phyloP scores from a whole-genome alignment of 1,284 basidiomycete genomes.

The Mycena sp. region DNA sequence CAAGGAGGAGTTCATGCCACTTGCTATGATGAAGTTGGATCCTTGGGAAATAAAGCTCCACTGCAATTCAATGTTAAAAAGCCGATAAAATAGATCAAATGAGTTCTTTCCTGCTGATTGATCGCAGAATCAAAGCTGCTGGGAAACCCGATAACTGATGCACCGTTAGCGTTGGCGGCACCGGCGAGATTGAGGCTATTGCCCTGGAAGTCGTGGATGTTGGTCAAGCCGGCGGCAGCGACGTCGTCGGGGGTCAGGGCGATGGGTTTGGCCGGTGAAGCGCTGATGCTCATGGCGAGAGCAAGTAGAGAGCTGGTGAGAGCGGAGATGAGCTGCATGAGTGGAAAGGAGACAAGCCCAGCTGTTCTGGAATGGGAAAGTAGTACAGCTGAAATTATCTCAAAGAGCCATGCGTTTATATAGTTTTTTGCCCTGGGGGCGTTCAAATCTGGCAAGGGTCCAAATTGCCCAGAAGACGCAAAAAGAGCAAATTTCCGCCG shows the following conservation, averaged over 20 bases:
- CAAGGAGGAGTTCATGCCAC: not conserved
- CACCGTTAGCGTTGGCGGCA: not conserved
- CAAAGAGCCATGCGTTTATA: not conserved
- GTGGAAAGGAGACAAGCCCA: no score
- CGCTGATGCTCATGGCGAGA: not conserved
- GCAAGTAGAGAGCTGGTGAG: not conserved
- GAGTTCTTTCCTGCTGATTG: slow-evolving; percentile 4
- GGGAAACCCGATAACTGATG: not conserved
- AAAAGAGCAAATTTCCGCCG: no score
- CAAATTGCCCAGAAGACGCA: no score
- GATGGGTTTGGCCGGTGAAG: not conserved
- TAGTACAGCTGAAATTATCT: not conserved
- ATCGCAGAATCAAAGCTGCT: not conserved
- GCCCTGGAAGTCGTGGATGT: slow-evolving; percentile 4
- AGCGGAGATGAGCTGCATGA: slow-evolving; percentile 8
- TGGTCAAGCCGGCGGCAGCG: slow-evolving; percentile 1
- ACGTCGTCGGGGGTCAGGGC: not conserved
- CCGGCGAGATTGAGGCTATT: not conserved
- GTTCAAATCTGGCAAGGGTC: no score
- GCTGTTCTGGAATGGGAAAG: not conserved
- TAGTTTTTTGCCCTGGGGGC: no score
- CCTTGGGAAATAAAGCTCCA: not conserved
- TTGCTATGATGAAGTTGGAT: not conserved
- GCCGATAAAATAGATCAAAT: not conserved
- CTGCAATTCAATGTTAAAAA: not conserved